These are phyloP conservation scores for Clonostachys byssicola DNA, from an alignment of 2,329 filamentous ascomycete genomes.

Conservation along the genomic window DNA sequence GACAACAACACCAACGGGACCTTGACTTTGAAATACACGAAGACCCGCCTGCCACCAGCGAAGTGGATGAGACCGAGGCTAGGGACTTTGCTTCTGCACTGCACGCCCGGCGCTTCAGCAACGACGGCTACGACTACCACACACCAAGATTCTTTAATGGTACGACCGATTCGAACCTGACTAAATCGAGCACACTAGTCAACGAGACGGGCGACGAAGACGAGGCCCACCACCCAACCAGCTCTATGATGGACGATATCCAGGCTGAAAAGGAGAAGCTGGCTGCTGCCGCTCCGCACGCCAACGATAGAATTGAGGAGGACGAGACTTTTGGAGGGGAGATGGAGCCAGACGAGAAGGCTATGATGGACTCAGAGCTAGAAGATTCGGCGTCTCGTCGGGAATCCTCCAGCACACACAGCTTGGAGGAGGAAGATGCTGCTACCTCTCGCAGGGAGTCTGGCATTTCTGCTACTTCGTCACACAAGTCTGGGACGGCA, in stretches of 20 bases:
- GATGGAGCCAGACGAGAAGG: too few species aligned
- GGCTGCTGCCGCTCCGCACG: neutral
- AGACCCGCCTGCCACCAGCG: constrained; percentile 18
- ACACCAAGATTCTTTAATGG: neutral
- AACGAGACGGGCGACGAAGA: neutral
- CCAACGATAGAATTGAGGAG: neutral
- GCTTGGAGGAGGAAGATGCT: neutral
- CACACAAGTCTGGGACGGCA: too few species aligned
- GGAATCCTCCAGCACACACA: too few species aligned
- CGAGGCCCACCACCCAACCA: neutral
- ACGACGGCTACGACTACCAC: neutral
- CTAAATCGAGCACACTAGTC: constrained; percentile 4
- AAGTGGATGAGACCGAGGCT: neutral
- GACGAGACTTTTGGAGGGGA: too few species aligned
- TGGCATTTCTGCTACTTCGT: neutral
- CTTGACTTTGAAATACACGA: constrained; percentile 43
- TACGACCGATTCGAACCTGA: constrained; percentile 3
- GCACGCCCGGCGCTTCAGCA: neutral
- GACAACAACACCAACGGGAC: constrained; percentile 11
- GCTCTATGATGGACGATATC: neutral
- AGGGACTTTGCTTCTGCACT: neutral
- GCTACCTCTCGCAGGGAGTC: neutral
- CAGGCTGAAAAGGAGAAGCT: neutral
- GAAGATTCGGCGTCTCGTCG: too few species aligned
- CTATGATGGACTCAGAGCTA: too few species aligned